A percentile compares a stretch with the other conserved stretches of the same genome.
Conservation (phyloP, 1,284 basidiomycete species). For the Pyrrhoderma noxium region DNA sequence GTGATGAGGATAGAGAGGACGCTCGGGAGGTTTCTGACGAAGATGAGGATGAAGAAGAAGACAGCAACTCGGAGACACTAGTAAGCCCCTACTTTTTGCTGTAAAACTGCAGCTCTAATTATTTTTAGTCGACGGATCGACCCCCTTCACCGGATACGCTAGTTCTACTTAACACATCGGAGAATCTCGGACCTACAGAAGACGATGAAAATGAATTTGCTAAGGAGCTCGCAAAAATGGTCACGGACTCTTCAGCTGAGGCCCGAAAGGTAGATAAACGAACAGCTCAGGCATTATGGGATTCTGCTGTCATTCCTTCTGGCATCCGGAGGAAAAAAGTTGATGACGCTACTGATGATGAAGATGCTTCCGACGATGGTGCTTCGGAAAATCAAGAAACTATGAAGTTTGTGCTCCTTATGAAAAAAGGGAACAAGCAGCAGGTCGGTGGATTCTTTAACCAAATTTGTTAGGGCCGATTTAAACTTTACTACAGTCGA, state of each 20-base stretch:
- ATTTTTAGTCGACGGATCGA: constrained; percentile 51
- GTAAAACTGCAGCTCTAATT: constrained; percentile 9
- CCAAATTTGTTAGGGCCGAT: constrained; percentile 1
- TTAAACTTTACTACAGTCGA: constrained; percentile 43
- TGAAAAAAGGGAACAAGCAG: constrained; percentile 91
- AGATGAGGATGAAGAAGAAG: constrained; percentile 45
- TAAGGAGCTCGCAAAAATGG: constrained; percentile 92
- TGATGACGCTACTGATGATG: constrained; percentile 49
- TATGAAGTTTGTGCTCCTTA: constrained; percentile 93
- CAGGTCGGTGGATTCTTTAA: constrained; percentile 45
- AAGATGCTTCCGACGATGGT: constrained; percentile 30
- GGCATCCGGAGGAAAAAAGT: constrained; percentile 52
- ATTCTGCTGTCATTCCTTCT: constrained; percentile 71
- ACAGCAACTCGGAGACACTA: constrained; percentile 47
- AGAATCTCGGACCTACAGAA: constrained; percentile 68
- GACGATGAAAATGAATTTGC: constrained; percentile 92
- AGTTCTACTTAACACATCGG: constrained; percentile 60
- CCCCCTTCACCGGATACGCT: constrained; percentile 72
- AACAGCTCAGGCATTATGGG: constrained; percentile 77
- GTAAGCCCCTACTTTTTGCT: constrained; percentile 31
- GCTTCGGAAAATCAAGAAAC: constrained; percentile 36
- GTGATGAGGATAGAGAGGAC: constrained; percentile 66
- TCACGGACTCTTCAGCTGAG: constrained; percentile 79
- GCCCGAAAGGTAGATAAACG: constrained; percentile 81
- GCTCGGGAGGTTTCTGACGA: constrained; percentile 41